Conservation (phyloP, 768 basidiomycete genomes). For the Lactarius vividus region DNA sequence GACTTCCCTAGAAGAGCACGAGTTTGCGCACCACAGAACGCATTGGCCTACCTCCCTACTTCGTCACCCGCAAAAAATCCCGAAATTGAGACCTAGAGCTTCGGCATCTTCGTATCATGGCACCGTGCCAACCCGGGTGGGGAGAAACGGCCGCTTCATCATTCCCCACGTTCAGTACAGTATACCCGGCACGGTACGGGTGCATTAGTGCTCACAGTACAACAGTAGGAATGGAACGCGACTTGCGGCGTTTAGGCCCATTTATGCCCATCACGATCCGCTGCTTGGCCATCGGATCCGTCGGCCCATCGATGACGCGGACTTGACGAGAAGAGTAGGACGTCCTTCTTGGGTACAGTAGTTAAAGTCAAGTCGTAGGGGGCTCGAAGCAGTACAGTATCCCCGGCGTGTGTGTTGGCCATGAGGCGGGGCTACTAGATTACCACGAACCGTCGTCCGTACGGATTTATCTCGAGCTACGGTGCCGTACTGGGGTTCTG, state of each 20-base stretch:
- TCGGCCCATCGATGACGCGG: neutral
- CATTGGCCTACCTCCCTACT: neutral
- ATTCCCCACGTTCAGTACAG: neutral
- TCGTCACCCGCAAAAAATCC: neutral
- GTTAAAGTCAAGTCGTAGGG: neutral
- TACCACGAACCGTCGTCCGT: neutral
- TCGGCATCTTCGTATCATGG: too few relatives aligned
- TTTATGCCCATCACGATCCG: neutral
- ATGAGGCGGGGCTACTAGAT: neutral
- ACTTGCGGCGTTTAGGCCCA: neutral
- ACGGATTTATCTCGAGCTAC: neutral
- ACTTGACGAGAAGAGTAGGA: neutral
- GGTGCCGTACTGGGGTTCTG: neutral
- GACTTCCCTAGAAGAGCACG: neutral
- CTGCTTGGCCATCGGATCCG: neutral
- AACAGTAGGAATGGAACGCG: neutral
- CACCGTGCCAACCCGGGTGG: neutral
- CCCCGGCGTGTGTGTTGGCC: neutral
- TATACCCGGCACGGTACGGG: neutral
- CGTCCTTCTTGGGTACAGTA: neutral
- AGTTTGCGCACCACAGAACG: neutral
- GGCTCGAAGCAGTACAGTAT: neutral
- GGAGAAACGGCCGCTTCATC: too few relatives aligned
- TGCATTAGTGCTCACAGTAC: neutral
- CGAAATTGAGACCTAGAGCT: neutral